Percentiles rank a stretch among this genome's conserved stretches.
These are phyloP conservation scores for Schizochytrium sp. DNA, from an alignment of 108 stramenopile species.

Conservation along the genomic window DNA sequence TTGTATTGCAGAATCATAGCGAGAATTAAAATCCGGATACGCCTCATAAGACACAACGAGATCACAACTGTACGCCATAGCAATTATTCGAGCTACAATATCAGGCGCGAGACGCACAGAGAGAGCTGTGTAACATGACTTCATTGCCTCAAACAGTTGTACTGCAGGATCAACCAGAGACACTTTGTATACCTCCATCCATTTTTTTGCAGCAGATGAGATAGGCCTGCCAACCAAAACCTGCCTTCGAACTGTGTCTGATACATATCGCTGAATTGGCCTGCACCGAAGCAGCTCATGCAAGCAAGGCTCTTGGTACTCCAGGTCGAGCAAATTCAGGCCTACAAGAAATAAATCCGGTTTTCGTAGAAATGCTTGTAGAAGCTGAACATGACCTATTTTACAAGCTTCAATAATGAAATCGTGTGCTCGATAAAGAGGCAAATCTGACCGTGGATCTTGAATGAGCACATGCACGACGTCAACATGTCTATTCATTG, in stretches of 20 bases:
- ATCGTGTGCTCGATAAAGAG: background rate
- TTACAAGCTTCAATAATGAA: background rate
- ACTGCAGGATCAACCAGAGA: background rate
- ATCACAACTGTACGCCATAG: background rate
- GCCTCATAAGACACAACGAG: background rate
- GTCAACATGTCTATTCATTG: background rate
- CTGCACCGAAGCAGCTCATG: no score
- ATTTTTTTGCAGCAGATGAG: no score
- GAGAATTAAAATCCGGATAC: background rate
- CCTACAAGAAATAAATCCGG: no score
- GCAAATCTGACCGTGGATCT: slow-evolving; percentile 1
- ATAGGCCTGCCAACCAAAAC: no score
- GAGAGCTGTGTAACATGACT: background rate
- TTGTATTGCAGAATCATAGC: background rate
- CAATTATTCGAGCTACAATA: background rate
- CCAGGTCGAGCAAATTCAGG: no score
- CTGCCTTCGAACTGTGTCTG: no score
- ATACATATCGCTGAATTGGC: no score
- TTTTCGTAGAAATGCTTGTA: background rate
- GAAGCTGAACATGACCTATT: background rate
- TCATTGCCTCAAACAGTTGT: background rate
- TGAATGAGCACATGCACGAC: background rate
- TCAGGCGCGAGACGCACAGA: background rate
- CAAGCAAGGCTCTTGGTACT: no score
- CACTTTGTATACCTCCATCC: no score